Evolutionary conservation across 768 basidiomycete genomes (phyloP).

Genomic region (Pleurotus cornucopiae): DNA sequence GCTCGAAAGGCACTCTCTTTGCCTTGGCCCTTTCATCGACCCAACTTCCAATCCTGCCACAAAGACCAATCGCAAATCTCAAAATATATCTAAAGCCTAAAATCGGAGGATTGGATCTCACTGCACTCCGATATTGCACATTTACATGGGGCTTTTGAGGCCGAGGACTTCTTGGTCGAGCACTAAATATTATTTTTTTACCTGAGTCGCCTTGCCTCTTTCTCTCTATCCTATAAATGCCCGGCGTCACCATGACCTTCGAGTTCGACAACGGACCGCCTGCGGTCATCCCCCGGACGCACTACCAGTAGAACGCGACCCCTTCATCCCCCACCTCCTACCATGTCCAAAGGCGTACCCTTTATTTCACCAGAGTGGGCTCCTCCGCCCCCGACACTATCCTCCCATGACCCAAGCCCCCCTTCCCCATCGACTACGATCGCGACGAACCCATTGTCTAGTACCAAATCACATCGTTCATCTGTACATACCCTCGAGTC

Average conservation of each 20-base stretch:
- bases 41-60: not conserved
- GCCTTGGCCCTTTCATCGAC: not conserved
- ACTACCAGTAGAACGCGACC: not conserved
- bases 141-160: slow-evolving; percentile 9
- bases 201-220: slow-evolving; percentile 3
- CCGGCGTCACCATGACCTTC: not conserved
- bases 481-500: slow-evolving; percentile 19
- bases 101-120: slow-evolving; percentile 1
- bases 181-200: slow-evolving; percentile 10
- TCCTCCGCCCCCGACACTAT: not conserved
- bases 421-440: not conserved
- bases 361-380: not conserved
- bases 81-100: slow-evolving; percentile 8
- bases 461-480: slow-evolving; percentile 19
- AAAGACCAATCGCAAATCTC: slow-evolving; percentile 1
- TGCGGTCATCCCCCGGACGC: not conserved
- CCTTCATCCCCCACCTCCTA: not conserved
- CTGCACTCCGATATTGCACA: slow-evolving; percentile 8
- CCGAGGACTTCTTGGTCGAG: slow-evolving; percentile 7
- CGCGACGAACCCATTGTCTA: not conserved
- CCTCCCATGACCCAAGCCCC: not conserved
- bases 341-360: not conserved
- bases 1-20: not conserved
- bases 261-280: not conserved
- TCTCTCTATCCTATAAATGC: slow-evolving; percentile 3